Evolutionary conservation across 2,329 filamentous ascomycete genomes (phyloP), one percentile per base, ranked within the genome.

Genomic region (Monilinia polystroma): DNA sequence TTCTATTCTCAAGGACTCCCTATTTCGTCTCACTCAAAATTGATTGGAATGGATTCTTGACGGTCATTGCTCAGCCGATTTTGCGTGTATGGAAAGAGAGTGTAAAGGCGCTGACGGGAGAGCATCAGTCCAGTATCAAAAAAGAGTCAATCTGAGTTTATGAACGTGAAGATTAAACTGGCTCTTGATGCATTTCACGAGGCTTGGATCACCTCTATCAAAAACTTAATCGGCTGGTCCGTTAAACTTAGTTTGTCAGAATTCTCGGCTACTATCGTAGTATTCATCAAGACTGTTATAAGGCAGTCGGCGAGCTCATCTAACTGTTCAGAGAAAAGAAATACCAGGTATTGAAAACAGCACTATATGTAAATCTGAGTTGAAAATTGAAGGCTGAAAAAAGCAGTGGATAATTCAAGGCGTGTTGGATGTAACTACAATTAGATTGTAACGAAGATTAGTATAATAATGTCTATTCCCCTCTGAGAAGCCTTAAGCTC

Each of bases 321-420:
- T 26, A n/a, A 20, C 1, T 35, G 43, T 47, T 49, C 8, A 18
- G 41, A 52, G 23, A 10, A 7, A 11, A 18, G 16, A 14, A 35
- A 49, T 49, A 7, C 11, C 20, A 32, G 43, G 32, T 32, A 32
- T 55, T 20, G 35, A 63, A 23, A 51, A 63, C 38, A 45, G 29
- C n/a, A 43, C 60, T 11, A 64, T 32, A 26, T 64, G 60, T n/a
- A 54, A 55, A 32, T 64, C 43, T 12, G 60, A 64, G 12, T 38
- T 20, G 3, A 29, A 64, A 55, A 20, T 53, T 52, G 32, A 35
- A 35, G 32, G 32, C 32, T 35, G 32, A 35, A 35, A 7, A 35
- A 35, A 35, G 32, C 32, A 35, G 5, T 32, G 32, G 1, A 32
- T 4, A 32, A 32, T 6, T 35, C 32, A 8, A 35, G 32, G 32